phyloP scores from a whole-genome alignment of 805 yeast species.

The Nadsonia fulvescens region DNA sequence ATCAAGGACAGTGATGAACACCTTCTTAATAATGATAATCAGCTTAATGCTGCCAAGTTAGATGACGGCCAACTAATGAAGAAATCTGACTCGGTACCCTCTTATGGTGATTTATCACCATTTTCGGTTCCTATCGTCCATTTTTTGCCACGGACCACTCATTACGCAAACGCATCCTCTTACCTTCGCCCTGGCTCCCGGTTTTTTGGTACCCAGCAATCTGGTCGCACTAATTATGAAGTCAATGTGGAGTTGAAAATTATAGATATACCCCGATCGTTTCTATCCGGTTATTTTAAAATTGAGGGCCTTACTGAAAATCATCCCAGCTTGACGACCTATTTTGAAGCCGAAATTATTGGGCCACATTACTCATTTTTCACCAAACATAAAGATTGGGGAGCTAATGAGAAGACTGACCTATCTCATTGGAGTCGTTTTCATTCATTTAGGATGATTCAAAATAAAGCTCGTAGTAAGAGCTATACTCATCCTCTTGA shows the following conservation, averaged over 20 bases:
- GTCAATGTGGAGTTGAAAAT: constrained; percentile 51
- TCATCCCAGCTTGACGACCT: constrained; percentile 49
- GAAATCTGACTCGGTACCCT: no score
- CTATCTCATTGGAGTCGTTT: constrained; percentile 51
- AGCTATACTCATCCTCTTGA: constrained; percentile 16
- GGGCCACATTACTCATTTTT: constrained; percentile 40
- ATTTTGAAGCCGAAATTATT: constrained; percentile 54
- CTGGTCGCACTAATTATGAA: constrained; percentile 45
- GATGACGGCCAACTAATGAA: no score
- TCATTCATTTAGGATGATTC: constrained; percentile 24
- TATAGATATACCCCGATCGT: constrained; percentile 41
- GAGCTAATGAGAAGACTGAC: constrained; percentile 40
- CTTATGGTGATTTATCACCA: no score
- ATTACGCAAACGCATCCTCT: no score
- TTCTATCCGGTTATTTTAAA: constrained; percentile 40
- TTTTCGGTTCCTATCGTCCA: no score
- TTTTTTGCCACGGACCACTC: no score
- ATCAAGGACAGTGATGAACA: no score
- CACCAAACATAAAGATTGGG: constrained; percentile 44
- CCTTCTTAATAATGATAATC: no score
- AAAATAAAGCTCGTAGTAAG: constrained; percentile 14
- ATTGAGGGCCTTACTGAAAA: constrained; percentile 44
- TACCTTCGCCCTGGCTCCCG: constrained; percentile 43
- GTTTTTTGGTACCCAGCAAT: constrained; percentile 53
- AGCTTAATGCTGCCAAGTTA: no score